phyloP scores from a whole-genome alignment of 202 grass and related monocot species.

The Carex sylvatica region DNA sequence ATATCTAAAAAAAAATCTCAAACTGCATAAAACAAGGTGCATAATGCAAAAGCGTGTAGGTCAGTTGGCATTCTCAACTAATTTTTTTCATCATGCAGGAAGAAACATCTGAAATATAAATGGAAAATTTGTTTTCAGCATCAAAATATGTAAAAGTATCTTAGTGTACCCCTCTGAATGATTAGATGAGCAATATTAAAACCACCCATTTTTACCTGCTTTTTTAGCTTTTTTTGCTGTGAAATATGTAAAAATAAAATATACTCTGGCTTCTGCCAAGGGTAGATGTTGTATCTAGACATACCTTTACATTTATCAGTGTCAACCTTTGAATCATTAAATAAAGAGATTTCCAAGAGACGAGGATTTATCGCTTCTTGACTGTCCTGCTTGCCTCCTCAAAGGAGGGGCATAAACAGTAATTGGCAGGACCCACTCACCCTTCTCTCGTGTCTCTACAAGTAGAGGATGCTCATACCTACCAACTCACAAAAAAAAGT shows the following conservation, averaged over 20 bases:
- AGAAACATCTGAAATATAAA: slow-evolving; percentile 7
- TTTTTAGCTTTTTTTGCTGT: not conserved
- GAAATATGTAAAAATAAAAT: not conserved
- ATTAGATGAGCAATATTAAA: not conserved
- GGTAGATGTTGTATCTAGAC: not conserved
- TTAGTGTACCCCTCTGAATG: not conserved
- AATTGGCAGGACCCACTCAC: slow-evolving; percentile 86
- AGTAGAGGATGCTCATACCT: slow-evolving; percentile 89
- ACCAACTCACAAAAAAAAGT: slow-evolving; percentile 15
- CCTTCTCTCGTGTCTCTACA: slow-evolving; percentile 91
- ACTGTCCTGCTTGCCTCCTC: slow-evolving; percentile 53
- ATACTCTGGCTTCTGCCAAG: not conserved
- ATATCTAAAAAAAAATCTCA: slow-evolving; percentile 1
- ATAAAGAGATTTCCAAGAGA: slow-evolving; percentile 60
- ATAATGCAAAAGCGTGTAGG: not conserved
- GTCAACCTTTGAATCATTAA: slow-evolving; percentile 32
- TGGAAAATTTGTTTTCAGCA: not conserved
- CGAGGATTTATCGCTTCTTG: slow-evolving; percentile 51
- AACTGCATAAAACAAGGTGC: slow-evolving; percentile 1
- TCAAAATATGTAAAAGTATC: not conserved
- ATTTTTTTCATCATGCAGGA: not conserved
- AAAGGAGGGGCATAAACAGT: slow-evolving; percentile 81
- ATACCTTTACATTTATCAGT: not conserved
- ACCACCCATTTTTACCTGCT: not conserved
- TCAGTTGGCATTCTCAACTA: not conserved